Evolutionary conservation across 306 rosid genomes (phyloP), one percentile per base, ranked within the genome.

Genomic region (Castanea sativa): DNA sequence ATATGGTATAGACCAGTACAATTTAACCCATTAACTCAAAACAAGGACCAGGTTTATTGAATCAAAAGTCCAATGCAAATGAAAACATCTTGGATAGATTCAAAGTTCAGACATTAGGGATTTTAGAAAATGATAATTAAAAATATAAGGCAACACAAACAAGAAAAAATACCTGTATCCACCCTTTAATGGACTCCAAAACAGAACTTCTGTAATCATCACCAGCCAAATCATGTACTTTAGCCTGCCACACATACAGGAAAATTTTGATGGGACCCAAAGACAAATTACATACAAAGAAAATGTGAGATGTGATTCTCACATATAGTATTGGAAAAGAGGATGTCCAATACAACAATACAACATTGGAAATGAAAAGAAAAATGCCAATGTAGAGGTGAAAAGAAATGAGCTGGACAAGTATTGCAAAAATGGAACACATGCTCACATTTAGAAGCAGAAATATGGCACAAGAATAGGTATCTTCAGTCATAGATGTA

Each of bases 401-500:
- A 78, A 84, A 57, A 4, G 43, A 69, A 55, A 81, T 72, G 60
- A 67, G 52, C 76, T 38, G 68, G 60, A 32, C 23, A 71, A 58
- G 25, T 81, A 71, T 11, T 12, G 55, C 19, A 9, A 41, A 25
- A 73, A 73, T 63, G 74, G 67, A 29, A 58, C 69, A 69, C 76
- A 53, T 64, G 38, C 75, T 83, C 83, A 92, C 97, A 92, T 92
- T 92, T 23, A 94, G 87, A 78, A 91, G 97, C 82, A 93, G 85
- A 85, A 94, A 94, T 53, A 94, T 94, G 64, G 95, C 97, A 83
- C 97, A 94, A 80, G 97, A 97, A 78, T 94, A 94, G 53, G 99
- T 97, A 91, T 94, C 99, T 82, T 94, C 99, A 65, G 99, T 91
- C 97, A 92, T 88, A 74, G 97, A 94, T 67, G 97, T 92, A 84